Evolutionary conservation across 108 stramenopile species (phyloP).

Genomic region (Nannochloropsis salina): DNA sequence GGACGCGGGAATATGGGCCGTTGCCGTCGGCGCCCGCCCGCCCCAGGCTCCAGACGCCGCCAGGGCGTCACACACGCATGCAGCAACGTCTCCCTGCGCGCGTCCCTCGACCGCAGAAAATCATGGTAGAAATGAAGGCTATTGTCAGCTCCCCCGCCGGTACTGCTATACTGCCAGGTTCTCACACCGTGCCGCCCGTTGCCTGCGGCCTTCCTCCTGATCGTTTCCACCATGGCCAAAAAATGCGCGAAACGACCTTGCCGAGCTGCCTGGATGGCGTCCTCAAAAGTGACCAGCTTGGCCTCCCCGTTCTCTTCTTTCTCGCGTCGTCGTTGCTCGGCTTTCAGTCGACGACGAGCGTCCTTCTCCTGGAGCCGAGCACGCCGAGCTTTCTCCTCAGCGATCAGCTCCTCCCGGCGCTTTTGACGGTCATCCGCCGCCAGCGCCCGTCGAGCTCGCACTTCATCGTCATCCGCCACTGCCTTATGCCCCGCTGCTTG

Average conservation of each 20-base stretch:
- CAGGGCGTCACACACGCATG: neutral
- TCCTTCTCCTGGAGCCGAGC: neutral
- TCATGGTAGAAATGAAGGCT: neutral
- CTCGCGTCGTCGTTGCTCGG: neutral
- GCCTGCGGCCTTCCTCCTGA: neutral
- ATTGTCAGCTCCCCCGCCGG: neutral
- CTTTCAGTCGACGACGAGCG: neutral
- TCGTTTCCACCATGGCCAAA: neutral
- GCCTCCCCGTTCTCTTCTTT: constrained; percentile 14
- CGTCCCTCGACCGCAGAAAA: constrained; percentile 12
- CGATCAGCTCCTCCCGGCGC: neutral
- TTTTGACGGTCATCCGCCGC: neutral
- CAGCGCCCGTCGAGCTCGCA: constrained; percentile 4
- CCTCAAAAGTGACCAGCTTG: neutral
- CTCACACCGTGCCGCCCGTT: neutral
- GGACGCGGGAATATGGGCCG: neutral
- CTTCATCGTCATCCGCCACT: neutral
- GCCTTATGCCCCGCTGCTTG: neutral
- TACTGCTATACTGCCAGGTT: too few species aligned
- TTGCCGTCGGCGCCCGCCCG: neutral
- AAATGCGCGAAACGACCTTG: neutral
- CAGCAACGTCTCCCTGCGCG: neutral
- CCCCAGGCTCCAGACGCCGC: neutral
- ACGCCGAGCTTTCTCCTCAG: neutral
- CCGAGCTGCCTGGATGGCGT: neutral